phyloP scores from a whole-genome alignment of 1,139 yeast species.

The Pichia sp. region DNA sequence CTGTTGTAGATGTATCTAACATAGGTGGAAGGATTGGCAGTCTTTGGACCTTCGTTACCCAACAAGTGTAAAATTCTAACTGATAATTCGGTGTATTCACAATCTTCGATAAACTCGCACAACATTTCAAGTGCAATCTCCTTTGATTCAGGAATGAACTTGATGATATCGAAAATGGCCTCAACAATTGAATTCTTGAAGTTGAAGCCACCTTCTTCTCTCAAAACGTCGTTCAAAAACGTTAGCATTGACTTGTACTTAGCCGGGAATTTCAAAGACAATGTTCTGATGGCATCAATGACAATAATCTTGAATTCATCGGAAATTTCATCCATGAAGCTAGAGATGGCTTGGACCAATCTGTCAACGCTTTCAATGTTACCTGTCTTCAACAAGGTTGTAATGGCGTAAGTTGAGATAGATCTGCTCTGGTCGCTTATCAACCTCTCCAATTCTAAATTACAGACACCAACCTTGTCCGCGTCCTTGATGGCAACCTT shows the following conservation, averaged over 20 bases:
- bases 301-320: slow-evolving; percentile 95
- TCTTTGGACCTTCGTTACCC: slow-evolving; percentile 91
- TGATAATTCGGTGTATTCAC: slow-evolving; percentile 90
- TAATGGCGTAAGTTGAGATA: slow-evolving; percentile 97
- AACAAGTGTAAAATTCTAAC: slow-evolving; percentile 86
- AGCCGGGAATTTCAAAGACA: slow-evolving; percentile 89
- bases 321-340: slow-evolving; percentile 87
- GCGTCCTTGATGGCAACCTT: slow-evolving; percentile 80
- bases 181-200: slow-evolving; percentile 88
- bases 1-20: slow-evolving; percentile 96
- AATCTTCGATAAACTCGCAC: slow-evolving; percentile 97
- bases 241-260: slow-evolving; percentile 80
- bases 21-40: slow-evolving; percentile 82
- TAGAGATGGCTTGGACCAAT: slow-evolving; percentile 79
- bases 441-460: slow-evolving; percentile 76
- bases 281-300: slow-evolving; percentile 87
- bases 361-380: slow-evolving; percentile 88
- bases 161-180: slow-evolving; percentile 86
- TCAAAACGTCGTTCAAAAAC: slow-evolving; percentile 77
- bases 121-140: slow-evolving; percentile 81
- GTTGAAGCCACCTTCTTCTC: slow-evolving; percentile 82
- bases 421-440: slow-evolving; percentile 87
- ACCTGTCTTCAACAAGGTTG: slow-evolving; percentile 92
- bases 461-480: slow-evolving; percentile 68
- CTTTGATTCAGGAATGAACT: slow-evolving; percentile 81